phyloP scores from a whole-genome alignment of 257 asterid genomes.

The Solanum bulbocastanum region DNA sequence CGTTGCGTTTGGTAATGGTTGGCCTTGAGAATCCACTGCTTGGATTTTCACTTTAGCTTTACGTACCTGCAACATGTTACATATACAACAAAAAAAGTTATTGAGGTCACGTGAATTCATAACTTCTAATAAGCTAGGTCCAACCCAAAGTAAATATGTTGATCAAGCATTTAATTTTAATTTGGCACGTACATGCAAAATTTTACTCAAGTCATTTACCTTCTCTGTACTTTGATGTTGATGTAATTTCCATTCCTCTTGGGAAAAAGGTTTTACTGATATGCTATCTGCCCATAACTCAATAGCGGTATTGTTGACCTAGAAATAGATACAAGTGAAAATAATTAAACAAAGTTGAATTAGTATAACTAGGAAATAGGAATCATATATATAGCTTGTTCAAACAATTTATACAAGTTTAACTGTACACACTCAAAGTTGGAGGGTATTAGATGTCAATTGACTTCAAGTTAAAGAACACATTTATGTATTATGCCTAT shows the following conservation, averaged over 20 bases:
- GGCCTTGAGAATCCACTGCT: conserved; percentile 40
- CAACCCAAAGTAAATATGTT: neutral
- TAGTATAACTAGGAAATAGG: neutral
- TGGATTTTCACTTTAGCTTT: conserved; percentile 37
- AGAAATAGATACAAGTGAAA: neutral
- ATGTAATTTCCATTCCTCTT: conserved; percentile 48
- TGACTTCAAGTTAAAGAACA: too few species aligned
- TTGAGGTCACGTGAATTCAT: neutral
- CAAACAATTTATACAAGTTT: neutral
- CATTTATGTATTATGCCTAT: neutral
- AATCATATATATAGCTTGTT: neutral
- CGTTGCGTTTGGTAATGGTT: conserved; percentile 42
- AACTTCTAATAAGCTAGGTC: neutral
- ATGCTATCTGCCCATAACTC: conserved; percentile 52
- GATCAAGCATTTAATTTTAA: neutral
- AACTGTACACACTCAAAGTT: too few species aligned
- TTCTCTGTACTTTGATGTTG: conserved; percentile 27
- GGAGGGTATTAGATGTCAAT: neutral
- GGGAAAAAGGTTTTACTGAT: conserved; percentile 53
- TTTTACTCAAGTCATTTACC: conserved; percentile 13
- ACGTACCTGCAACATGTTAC: conserved; percentile 27
- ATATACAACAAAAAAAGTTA: neutral
- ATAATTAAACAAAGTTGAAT: neutral
- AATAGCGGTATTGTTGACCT: conserved; percentile 29
- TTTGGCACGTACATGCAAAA: neutral